Evolutionary conservation across 2,329 filamentous ascomycete genomes (phyloP), one percentile per base, ranked within the genome.

Genomic region (Metarhizium guizhouense): DNA sequence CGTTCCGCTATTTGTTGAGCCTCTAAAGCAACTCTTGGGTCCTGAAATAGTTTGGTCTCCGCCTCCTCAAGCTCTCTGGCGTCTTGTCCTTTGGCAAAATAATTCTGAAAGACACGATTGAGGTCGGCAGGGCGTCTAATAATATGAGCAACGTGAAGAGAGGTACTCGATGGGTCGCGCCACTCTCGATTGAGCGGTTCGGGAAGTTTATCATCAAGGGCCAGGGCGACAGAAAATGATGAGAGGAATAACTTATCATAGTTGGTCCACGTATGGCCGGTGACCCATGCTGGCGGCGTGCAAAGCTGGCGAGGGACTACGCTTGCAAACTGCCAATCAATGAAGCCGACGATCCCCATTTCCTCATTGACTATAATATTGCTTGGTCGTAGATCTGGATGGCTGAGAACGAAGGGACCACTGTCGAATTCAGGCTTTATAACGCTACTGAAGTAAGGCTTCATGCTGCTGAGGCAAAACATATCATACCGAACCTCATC

Each of bases 241-340:
- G 16, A 43, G 40, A 43, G 40, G 11, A 43, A 18, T 14, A 43
- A 43, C 16, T 43, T n/a, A 14, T 10, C 40, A 43, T 43, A 43
- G 11, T 43, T 43, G 40, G 10, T 43, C 40, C 40, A 43, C 16
- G 16, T 43, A n/a, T 43, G 40, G n/a, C 40, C 40, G 40, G 40
- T 43, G 40, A 43, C 40, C 60, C 61, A 62, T n/a, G 59, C 20
- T 6, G 61, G 61, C n/a, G 59, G 61, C 36, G 53, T 57, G 25
- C 58, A 62, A 5, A 61, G 36, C 11, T 58, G 51, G 29, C 47
- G 57, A 5, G 61, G 61, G 20, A 62, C 52, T 30, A 54, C 58
- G 40, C 56, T 47, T 14, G 57, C 29, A 48, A 58, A 60, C 53
- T 67, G 62, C 64, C 64, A 66, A 50, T 67, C 65, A 36, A 68